Conservation (phyloP, 2,329 filamentous ascomycete species). For the Westerdykella sp. region DNA sequence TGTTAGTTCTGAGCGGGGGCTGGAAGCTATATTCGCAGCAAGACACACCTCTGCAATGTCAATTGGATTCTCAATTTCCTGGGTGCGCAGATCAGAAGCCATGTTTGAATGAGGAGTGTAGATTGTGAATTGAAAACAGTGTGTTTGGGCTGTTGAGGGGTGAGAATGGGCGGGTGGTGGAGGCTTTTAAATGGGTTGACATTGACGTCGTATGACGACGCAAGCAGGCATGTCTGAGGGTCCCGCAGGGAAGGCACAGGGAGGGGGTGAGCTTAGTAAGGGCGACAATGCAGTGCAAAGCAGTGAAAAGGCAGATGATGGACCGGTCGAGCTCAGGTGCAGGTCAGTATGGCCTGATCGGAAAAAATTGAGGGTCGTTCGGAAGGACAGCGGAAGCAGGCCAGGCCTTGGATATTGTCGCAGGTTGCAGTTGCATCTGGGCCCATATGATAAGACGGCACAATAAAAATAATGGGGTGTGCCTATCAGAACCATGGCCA, state of each 20-base stretch:
- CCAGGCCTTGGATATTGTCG: no score
- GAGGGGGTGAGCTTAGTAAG: no score
- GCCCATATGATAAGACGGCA: no score
- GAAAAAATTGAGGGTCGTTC: no score
- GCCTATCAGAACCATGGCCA: no score
- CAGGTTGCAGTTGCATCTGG: no score
- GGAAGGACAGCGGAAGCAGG: no score
- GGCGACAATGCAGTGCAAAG: no score
- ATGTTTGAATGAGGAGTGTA: slow-evolving; percentile 13
- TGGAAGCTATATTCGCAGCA: background rate
- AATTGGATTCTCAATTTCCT: slow-evolving; percentile 40
- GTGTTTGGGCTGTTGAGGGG: slow-evolving; percentile 5
- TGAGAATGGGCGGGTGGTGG: slow-evolving; percentile 12
- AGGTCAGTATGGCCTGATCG: no score
- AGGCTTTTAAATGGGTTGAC: background rate
- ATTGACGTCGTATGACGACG: slow-evolving; percentile 8
- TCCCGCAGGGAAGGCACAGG: background rate
- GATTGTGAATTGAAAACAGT: slow-evolving; percentile 1
- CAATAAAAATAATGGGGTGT: no score
- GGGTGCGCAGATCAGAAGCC: slow-evolving; percentile 38
- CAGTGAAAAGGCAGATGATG: no score
- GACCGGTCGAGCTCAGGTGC: no score
- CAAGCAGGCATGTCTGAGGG: background rate
- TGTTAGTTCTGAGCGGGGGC: slow-evolving; percentile 6
- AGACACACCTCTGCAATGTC: slow-evolving; percentile 52